Evolutionary conservation across 345 rosid species (phyloP).

Genomic region (Sapria himalayana): DNA sequence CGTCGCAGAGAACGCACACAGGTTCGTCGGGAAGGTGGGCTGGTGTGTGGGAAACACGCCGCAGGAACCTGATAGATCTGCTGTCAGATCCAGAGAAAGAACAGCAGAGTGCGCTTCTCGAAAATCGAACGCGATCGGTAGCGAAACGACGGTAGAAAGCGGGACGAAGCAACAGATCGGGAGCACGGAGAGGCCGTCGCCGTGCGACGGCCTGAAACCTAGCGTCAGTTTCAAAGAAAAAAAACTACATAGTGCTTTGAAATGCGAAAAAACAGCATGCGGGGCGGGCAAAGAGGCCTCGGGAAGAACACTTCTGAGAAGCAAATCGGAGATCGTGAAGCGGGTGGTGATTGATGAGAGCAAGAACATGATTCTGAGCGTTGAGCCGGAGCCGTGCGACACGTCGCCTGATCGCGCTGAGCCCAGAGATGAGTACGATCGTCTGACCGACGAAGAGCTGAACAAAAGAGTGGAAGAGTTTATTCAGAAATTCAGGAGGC

Average conservation of each 20-base stretch:
- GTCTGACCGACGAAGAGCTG: slow-evolving; percentile 53
- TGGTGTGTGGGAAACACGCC: too few species aligned
- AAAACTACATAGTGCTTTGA: not conserved
- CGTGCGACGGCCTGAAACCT: slow-evolving; percentile 5
- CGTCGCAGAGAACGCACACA: too few species aligned
- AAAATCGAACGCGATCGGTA: not conserved
- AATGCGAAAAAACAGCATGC: slow-evolving; percentile 4
- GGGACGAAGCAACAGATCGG: not conserved
- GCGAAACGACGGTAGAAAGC: not conserved
- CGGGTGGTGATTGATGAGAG: slow-evolving; percentile 13
- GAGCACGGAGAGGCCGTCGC: slow-evolving; percentile 10
- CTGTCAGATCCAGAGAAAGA: slow-evolving; percentile 1
- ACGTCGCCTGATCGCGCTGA: not conserved
- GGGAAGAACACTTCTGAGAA: slow-evolving; percentile 12
- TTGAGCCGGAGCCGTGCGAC: not conserved
- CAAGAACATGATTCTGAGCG: slow-evolving; percentile 11
- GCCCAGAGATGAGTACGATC: slow-evolving; percentile 32
- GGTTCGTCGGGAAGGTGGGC: too few species aligned
- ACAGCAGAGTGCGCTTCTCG: not conserved
- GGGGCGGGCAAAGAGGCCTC: slow-evolving; percentile 2
- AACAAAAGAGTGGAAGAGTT: slow-evolving; percentile 59
- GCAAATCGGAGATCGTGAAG: slow-evolving; percentile 21
- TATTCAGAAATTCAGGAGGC: slow-evolving; percentile 32
- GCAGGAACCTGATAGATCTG: too few species aligned
- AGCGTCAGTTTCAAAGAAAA: slow-evolving; percentile 4